A percentile compares a stretch with the other conserved stretches of the same genome.
These are phyloP conservation scores for Fraxinus latifolia DNA, from an alignment of 305 asterid species.

Conservation along the genomic window DNA sequence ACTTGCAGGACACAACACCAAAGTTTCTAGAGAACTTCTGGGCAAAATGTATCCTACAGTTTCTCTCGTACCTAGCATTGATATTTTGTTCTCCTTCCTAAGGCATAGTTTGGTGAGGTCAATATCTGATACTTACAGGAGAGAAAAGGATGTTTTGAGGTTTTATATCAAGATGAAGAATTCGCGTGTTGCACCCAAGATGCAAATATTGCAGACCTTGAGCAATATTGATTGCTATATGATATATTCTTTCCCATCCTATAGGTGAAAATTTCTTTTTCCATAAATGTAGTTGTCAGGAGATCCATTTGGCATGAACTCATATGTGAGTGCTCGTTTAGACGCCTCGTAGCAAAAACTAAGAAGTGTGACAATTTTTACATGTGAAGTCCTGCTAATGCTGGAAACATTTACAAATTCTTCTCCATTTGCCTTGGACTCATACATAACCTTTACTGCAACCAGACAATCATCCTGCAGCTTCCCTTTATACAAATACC, in stretches of 20 bases:
- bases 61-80: constrained; percentile 25
- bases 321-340: constrained; percentile 35
- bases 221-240: constrained; percentile 34
- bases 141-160: constrained; percentile 40
- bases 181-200: constrained; percentile 31
- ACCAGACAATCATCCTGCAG: constrained; percentile 28
- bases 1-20: constrained; percentile 35
- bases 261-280: not conserved
- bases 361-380: constrained; percentile 32
- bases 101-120: constrained; percentile 30
- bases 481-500: constrained; percentile 34
- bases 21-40: constrained; percentile 28
- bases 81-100: constrained; percentile 27
- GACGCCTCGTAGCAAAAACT: constrained; percentile 24
- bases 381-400: constrained; percentile 35
- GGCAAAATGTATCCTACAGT: constrained; percentile 37
- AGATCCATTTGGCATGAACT: constrained; percentile 39
- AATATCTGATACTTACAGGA: constrained; percentile 36
- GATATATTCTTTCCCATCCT: constrained; percentile 25
- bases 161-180: constrained; percentile 41
- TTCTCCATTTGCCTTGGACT: constrained; percentile 25
- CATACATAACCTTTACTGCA: constrained; percentile 35
- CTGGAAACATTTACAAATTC: constrained; percentile 36
- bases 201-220: constrained; percentile 41
- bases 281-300: constrained; percentile 31